phyloP scores from a whole-genome alignment of 805 yeast species.

The Saccharomyces cerevisiae region DNA sequence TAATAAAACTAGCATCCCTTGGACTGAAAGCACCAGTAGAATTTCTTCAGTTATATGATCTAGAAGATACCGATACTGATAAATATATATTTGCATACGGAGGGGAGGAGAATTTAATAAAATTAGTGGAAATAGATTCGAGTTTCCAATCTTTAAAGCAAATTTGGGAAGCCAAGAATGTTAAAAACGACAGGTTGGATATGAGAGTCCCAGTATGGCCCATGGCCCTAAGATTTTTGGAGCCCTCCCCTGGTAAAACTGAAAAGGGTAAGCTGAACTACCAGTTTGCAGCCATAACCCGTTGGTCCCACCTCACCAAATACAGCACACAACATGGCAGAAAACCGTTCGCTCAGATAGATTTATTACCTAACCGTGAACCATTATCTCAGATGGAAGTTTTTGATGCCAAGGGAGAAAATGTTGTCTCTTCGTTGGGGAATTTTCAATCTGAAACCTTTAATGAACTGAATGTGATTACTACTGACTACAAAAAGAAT shows the following conservation, averaged over 20 bases:
- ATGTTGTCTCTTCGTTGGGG: slow-evolving; percentile 12
- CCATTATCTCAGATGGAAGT: slow-evolving; percentile 19
- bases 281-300: slow-evolving; percentile 57
- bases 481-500: slow-evolving; percentile 63
- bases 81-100: slow-evolving; percentile 59
- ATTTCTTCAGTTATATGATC: slow-evolving; percentile 38
- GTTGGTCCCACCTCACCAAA: slow-evolving; percentile 46
- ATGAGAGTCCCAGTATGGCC: slow-evolving; percentile 76
- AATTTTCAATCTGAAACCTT: slow-evolving; percentile 14
- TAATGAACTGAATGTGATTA: slow-evolving; percentile 40
- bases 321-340: slow-evolving; percentile 64
- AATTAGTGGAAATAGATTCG: slow-evolving; percentile 21
- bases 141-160: slow-evolving; percentile 23
- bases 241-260: slow-evolving; percentile 30
- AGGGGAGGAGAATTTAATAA: slow-evolving; percentile 62
- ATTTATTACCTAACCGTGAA: slow-evolving; percentile 25
- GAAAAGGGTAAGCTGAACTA: slow-evolving; percentile 27
- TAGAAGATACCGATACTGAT: slow-evolving; percentile 33
- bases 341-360: slow-evolving; percentile 46
- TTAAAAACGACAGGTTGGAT: slow-evolving; percentile 69
- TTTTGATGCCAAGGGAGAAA: slow-evolving; percentile 1
- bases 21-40: slow-evolving; percentile 39
- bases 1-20: slow-evolving; percentile 12
- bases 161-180: slow-evolving; percentile 71
- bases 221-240: slow-evolving; percentile 42